Evolutionary conservation across 2,329 filamentous ascomycete genomes (phyloP), one percentile per base, ranked within the genome.

Genomic region (Colletotrichum orchidophilum): DNA sequence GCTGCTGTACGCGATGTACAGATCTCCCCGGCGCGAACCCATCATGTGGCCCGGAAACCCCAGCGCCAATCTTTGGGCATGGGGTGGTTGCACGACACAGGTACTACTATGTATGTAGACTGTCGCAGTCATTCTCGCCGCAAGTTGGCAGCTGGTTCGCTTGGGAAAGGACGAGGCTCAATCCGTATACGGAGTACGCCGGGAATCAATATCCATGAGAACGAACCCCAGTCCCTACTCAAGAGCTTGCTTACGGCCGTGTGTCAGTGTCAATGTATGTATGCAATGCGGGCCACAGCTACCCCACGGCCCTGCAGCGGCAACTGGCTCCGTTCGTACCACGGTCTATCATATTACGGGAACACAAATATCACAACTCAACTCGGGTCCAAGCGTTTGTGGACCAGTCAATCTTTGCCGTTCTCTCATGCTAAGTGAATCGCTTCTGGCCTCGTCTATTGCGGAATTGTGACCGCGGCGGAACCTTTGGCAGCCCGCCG

Each of bases 391-490:
- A 54, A 61, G 35, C 24, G 33, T 49, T 35, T 64, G 67, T 66
- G 67, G 67, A 27, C 49, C 67, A n/a, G 46, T 49, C 39, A 50
- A 26, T 29, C 60, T 42, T 63, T n/a, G 39, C 66, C 52, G 8
- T 49, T 42, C 33, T 53, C 42, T 46, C 31, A 21, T 54, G 27
- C 21, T 39, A 31, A 55, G 53, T 27, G 46, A 18, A 42, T 33
- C 35, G 35, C 33, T 24, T 55, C 18, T 27, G 21, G 39, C 49
- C 58, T 71, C 68, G 58, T 42, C 33, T 59, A 54, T 54, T 63
- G 68, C 68, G 64, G 68, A 71, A 71, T 26, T 59, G 58, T 53
- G 57, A 63, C 65, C 68, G n/a, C 26, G 49, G 64, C 68, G 64
- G 27, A 66, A 54, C 13, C 13, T 33, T 7, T 24, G 39, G 8